Evolutionary conservation across 805 yeast genomes (phyloP).

Genomic region (Starmerella riodocensis): DNA sequence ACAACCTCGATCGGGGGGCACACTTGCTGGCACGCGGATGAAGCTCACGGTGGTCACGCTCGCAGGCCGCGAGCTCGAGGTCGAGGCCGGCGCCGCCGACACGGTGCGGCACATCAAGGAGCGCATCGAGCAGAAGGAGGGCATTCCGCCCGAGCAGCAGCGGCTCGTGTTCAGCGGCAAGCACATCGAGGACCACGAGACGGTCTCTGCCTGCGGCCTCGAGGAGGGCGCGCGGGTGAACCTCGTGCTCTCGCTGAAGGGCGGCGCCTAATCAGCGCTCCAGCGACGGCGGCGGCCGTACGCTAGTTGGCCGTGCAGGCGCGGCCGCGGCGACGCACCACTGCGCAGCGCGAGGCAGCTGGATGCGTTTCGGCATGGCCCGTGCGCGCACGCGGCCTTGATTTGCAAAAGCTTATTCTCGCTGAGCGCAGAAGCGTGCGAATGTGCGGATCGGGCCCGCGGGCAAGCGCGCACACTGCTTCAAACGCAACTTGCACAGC

Average conservation of each 20-base stretch:
- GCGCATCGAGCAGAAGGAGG: slow-evolving; percentile 88
- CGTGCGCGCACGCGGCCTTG: too few species aligned
- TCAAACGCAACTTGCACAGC: too few species aligned
- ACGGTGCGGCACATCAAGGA: slow-evolving; percentile 65
- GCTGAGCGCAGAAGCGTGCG: too few species aligned
- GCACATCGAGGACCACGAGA: slow-evolving; percentile 72
- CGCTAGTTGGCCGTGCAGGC: too few species aligned
- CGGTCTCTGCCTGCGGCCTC: slow-evolving; percentile 60
- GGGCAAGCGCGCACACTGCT: too few species aligned
- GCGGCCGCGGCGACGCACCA: too few species aligned
- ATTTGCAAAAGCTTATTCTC: too few species aligned
- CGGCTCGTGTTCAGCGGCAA: slow-evolving; percentile 80
- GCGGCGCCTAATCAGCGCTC: slow-evolving; percentile 49
- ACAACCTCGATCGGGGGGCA: too few species aligned
- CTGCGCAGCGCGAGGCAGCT: too few species aligned
- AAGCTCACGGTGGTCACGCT: slow-evolving; percentile 19
- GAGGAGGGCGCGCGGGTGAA: slow-evolving; percentile 79
- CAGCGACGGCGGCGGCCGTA: too few species aligned
- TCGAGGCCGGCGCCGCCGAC: slow-evolving; percentile 26
- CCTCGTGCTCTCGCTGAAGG: slow-evolving; percentile 82
- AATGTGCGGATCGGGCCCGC: too few species aligned
- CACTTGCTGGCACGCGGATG: slow-evolving; percentile 11
- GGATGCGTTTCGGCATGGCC: too few species aligned
- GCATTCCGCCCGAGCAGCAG: slow-evolving; percentile 94
- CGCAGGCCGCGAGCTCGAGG: slow-evolving; percentile 23